Base-by-base conservation (phyloP, 2,329 filamentous ascomycete genomes). In the Dactylellina drechsleri region DNA sequence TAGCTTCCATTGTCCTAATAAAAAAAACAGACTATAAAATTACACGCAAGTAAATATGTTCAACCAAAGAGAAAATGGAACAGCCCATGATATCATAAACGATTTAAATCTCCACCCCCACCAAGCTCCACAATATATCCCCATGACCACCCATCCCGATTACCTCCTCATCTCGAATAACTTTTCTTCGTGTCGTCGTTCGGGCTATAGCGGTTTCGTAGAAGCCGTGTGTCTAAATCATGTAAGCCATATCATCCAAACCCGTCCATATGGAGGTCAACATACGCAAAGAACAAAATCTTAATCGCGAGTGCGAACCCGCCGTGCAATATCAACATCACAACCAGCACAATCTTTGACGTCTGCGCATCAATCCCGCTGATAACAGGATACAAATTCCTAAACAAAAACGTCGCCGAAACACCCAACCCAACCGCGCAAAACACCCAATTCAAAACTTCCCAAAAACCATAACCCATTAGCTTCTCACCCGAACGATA, bases 221-320 rank as follows among this genome's bases (percentile, higher is more conserved):
- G 59, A 53, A n/a, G 70, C 52, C n/a, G 70, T 67, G 20, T 74
- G 62, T 50, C 70, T 74, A 12, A 57, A 2, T 16, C 26, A 2
- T 45, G 50, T 74, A 61, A 66, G 70, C n/a, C 4, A 47, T 47
- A 18, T 36, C 31, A 10, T 36, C 31, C 31, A 45, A 26, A 45
- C 20, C 20, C 3, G n/a, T 1, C 4, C 6, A 15, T 47, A 49
- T 12, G 26, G 6, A 23, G 23, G 12, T 13, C n/a, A 23, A 83
- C 86, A 75, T 84, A 87, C 78, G 93, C 93, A 83, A 99, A 99
- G 86, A 98, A 98, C 28, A 98, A 84, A 72, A 97, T 90, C 86
- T 98, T 98, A 83, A 99, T 98, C 3, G 94, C 92, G 79, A 98
- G 88, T 0, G 94, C 88, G 78, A 99, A 85, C n/a, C 91, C 95